Base-by-base conservation (phyloP, 1,284 basidiomycete species). In the Sporisorium iseilematis-ciliati region DNA sequence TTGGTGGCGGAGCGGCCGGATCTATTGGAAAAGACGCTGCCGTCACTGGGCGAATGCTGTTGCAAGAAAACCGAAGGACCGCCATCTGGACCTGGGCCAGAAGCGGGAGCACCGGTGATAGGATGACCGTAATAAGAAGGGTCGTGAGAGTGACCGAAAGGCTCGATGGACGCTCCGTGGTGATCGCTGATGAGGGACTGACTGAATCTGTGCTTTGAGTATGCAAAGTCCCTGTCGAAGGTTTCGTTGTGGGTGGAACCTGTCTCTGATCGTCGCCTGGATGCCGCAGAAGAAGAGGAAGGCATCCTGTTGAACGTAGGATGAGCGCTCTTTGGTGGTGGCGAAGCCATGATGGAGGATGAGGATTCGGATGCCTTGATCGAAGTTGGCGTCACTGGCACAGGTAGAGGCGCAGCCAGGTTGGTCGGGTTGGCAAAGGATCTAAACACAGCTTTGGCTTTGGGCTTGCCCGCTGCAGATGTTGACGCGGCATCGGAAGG, bases 371-470 rank as follows among this genome's bases (percentile, higher is more conserved):
- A 49, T 1, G n/a, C 31, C 41, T 59, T 57, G 20, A 67, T 57
- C 3, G 54, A 41, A 4, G 59, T 54, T 21, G 54, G 55, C 18
- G 63, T 58, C 8, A 61, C 55, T 18, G 63, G 58, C 3, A 63
- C 51, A 3, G 69, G 68, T 20, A 75, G 50, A 3, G 77, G 79
- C 12, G 79, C 76, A 8, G 75, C 79, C 5, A 81, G 57, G 33
- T 81, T 78, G 61, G 70, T 72, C 4, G 78, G 79, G 26, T 81
- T 80, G 42, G 79, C 79, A 52, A 73, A 80, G 5, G 73, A 80
- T 16, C 76, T 66, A 56, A 80, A 81, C 46, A 79, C 77, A 7
- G 80, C 76, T 58, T 80, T 80, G 25, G 70, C 57, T 68, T 80
- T 81, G 29, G 65, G 63, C 59, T 76, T 67, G 20, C 51, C 63